Base-by-base conservation (phyloP, 192 early-diverging fungal genomes). In the Entomortierella beljakovae region DNA sequence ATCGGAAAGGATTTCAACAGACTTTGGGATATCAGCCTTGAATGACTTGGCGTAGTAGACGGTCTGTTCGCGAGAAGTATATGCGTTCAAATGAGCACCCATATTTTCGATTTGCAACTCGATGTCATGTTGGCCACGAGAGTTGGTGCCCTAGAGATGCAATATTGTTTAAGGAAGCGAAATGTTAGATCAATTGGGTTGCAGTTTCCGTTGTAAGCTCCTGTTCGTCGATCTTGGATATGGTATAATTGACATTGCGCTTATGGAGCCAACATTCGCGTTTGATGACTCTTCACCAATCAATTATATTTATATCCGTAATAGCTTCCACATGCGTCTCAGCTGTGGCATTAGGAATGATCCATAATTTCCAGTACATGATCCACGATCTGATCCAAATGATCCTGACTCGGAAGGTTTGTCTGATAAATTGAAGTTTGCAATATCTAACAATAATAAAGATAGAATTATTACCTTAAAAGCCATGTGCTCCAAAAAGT, bases 401-500 rank as follows among this genome's bases (percentile, higher is more conserved):
- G 20, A 40, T 53, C 51, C 23, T 53, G 51, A 53, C 3, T 11
- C 43, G 6, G 37, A 38, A 6, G 13, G 20, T 46, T 16, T 20
- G 43, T 11, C 43, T 15, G 20, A n/a, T n/a, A n/a, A n/a, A n/a
- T n/a, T n/a, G n/a, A n/a, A n/a, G n/a, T n/a, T n/a, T n/a, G n/a
- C n/a, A 46, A 46, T 16, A 2, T 46, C 43, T 46, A 46, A 20
- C 43, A 46, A 20, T 15, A 11, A 46, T 46, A 2, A 46, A 3
- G 15, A 53, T 23, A 18, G 31, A 7, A 22, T 13, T 13, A 43
- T 77, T 82, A 94, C 93, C 88, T 99, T 99, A 90, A 98, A 99
- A 16, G 97, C 93, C 97, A 99, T 98, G 84, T 99, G 97, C 82
- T 99, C 97, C 58, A 99, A 83, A 71, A 99, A 99, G 84, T 99